Evolutionary conservation across 257 asterid genomes (phyloP).

Genomic region (Fraxinus pennsylvanica): DNA sequence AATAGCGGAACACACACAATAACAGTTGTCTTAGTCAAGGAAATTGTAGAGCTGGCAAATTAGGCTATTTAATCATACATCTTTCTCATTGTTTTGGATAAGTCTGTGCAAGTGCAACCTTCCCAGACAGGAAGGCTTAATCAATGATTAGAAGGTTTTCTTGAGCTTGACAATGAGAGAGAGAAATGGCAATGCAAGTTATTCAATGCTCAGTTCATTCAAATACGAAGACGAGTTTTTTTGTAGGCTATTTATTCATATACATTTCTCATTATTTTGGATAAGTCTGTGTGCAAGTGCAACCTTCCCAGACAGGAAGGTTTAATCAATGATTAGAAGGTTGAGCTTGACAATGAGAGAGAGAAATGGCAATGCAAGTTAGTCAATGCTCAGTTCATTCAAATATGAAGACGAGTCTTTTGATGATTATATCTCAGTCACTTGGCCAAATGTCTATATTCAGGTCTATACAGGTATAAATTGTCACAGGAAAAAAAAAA

Average conservation of each 20-base stretch:
- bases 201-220: too few species aligned
- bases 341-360: not conserved
- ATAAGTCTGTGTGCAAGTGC: not conserved
- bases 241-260: not conserved
- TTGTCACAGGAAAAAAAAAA: not conserved
- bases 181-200: not conserved
- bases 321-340: not conserved
- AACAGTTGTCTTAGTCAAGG: not conserved
- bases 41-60: not conserved
- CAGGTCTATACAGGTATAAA: not conserved
- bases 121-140: not conserved
- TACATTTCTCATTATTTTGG: not conserved
- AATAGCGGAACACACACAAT: not conserved
- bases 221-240: too few species aligned
- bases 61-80: not conserved
- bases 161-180: not conserved
- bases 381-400: not conserved
- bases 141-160: not conserved
- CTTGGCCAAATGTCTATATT: not conserved
- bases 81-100: not conserved
- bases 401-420: not conserved
- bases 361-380: not conserved
- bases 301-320: not conserved
- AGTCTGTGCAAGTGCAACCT: not conserved
- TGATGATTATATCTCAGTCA: not conserved